Evolutionary conservation across 1,284 basidiomycete species (phyloP).

Genomic region (Apiotrichum mycotoxinovorans): DNA sequence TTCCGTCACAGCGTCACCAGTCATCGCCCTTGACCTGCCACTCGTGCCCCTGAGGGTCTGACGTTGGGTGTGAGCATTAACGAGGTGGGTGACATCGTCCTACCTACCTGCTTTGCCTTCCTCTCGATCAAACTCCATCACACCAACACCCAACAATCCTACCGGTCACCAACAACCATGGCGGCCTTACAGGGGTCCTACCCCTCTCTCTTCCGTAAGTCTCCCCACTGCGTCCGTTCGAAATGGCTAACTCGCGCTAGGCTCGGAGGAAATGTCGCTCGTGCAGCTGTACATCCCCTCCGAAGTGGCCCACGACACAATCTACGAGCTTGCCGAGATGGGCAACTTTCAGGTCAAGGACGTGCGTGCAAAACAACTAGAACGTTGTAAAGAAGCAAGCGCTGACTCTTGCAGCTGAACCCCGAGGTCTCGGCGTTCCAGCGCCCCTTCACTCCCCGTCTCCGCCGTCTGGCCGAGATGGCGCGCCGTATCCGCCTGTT

Average conservation of each 20-base stretch:
- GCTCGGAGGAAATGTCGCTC: slow-evolving; percentile 94
- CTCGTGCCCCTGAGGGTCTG: neutral
- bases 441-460: slow-evolving; percentile 94
- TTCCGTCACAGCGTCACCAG: neutral
- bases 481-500: slow-evolving; percentile 91
- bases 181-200: slow-evolving; percentile 49
- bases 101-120: too few relatives aligned
- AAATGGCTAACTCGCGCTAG: slow-evolving; percentile 50
- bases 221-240: neutral
- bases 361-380: slow-evolving; percentile 54
- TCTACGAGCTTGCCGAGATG: slow-evolving; percentile 90
- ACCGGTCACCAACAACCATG: slow-evolving; percentile 12
- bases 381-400: too few relatives aligned
- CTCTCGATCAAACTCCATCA: neutral
- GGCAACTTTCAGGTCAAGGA: slow-evolving; percentile 98
- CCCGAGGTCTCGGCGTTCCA: slow-evolving; percentile 95
- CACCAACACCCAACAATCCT: neutral
- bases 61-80: neutral
- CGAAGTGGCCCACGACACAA: slow-evolving; percentile 95
- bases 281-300: slow-evolving; percentile 97
- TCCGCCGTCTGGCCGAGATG: slow-evolving; percentile 93
- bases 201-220: slow-evolving; percentile 78
- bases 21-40: neutral
- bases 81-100: neutral
- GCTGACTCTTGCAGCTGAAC: slow-evolving; percentile 64